These are phyloP conservation scores for Platismatia glauca DNA, from an alignment of 495 filamentous ascomycete species.

Conservation along the genomic window DNA sequence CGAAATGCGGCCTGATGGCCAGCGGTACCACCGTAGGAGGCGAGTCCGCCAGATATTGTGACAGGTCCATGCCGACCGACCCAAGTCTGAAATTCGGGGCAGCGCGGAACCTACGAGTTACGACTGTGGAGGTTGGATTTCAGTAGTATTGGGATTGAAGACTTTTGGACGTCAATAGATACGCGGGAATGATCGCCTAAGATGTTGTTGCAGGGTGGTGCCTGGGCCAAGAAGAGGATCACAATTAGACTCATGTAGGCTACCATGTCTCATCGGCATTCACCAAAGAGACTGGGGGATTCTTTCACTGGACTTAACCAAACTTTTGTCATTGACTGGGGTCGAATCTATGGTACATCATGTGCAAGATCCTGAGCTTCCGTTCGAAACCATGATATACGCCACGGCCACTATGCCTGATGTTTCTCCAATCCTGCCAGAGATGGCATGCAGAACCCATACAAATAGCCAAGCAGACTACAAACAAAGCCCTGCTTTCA, in stretches of 20 bases:
- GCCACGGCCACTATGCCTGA: not conserved
- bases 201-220: not conserved
- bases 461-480: not conserved
- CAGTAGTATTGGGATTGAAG: not conserved
- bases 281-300: not conserved
- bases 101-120: not conserved
- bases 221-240: not conserved
- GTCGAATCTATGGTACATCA: conserved; percentile 14
- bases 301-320: not conserved
- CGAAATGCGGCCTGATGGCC: conserved; percentile 83
- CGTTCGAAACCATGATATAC: conserved; percentile 1
- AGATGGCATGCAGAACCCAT: conserved; percentile 1
- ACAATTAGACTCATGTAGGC: not conserved
- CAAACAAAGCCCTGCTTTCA: not conserved
- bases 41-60: conserved; percentile 77
- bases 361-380: conserved; percentile 9
- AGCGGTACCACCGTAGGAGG: conserved; percentile 80
- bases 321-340: conserved; percentile 8
- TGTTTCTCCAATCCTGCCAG: conserved; percentile 9
- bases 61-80: conserved; percentile 11
- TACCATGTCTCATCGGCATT: not conserved
- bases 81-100: too few species aligned
- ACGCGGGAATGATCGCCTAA: not conserved
- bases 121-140: not conserved
- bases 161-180: not conserved